These are phyloP conservation scores for Inga laurina DNA, from an alignment of 306 rosid species.

Conservation along the genomic window DNA sequence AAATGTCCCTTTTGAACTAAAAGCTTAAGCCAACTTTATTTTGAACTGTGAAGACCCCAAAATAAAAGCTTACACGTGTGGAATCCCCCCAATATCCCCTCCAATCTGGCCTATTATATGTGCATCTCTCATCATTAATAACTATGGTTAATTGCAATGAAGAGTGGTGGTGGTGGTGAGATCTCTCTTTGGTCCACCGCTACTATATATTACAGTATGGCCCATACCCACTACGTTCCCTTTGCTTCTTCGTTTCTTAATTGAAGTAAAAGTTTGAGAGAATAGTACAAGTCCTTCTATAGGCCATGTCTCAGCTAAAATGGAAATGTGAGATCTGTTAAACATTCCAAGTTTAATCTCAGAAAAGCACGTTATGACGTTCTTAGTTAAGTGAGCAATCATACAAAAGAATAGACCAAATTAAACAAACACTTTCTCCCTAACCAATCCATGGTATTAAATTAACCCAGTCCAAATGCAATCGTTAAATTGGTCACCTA, in stretches of 20 bases:
- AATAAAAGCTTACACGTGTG: slow-evolving; percentile 38
- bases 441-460: neutral
- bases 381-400: slow-evolving; percentile 17
- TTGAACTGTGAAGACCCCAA: slow-evolving; percentile 15
- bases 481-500: no score
- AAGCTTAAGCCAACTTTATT: slow-evolving; percentile 38
- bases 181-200: slow-evolving; percentile 29
- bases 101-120: slow-evolving; percentile 13
- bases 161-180: slow-evolving; percentile 3
- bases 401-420: slow-evolving; percentile 29
- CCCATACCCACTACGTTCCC: slow-evolving; percentile 24
- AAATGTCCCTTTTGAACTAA: slow-evolving; percentile 68
- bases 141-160: slow-evolving; percentile 23
- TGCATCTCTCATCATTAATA: neutral
- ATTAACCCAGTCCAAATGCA: no score
- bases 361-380: slow-evolving; percentile 22
- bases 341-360: slow-evolving; percentile 8
- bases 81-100: neutral
- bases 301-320: slow-evolving; percentile 41
- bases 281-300: slow-evolving; percentile 28
- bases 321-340: slow-evolving; percentile 22
- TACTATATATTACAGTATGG: slow-evolving; percentile 16
- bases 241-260: slow-evolving; percentile 32
- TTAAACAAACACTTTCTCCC: slow-evolving; percentile 23
- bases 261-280: slow-evolving; percentile 37